Evolutionary conservation across 805 yeast species (phyloP), one percentile per base, ranked within the genome.

Genomic region (Torulaspora maleeae): DNA sequence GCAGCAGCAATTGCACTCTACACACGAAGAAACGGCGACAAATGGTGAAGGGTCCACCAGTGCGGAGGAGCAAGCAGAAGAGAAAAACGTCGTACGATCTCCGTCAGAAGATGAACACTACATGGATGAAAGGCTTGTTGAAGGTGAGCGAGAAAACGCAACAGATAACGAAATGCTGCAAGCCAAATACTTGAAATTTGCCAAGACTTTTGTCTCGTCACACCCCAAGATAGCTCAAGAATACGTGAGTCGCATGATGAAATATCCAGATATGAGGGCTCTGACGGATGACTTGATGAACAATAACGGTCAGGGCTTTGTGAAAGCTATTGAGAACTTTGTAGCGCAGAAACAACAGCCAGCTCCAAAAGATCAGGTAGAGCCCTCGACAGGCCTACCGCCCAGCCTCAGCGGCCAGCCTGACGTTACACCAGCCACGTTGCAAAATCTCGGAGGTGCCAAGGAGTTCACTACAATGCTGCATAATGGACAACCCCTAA

Each of bases 241-340:
- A 39, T 63, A 60, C 38, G 66, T 64, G 1, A 52, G 56, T 29
- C 58, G 59, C 43, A 54, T 62, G 53, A 52, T 61, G 57, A 54
- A 56, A 50, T 69, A 66, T 38, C 66, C 69, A 29, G 80, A 79
- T 11, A 69, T 77, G 46, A 65, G 75, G 51, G 71, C 82, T 3
- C 76, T 89, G 35, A 93, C 95, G 0, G 95, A 87, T 53, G 95
- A 87, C 57, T 64, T 89, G 22, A 72, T 87, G 54, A 78, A 78
- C 53, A 54, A 51, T 33, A 86, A 84, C 50, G 95, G 95, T n/a
- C 75, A 76, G 51, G 77, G 80, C 34, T 86, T 88, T 51, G 75
- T 87, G 27, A 82, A 82, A 51, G 82, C 86, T 75, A 82, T 89
- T 78, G 95, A 87, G 61, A 75, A 79, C 43, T 69, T 86, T 36